phyloP scores from a whole-genome alignment of 345 rosid species.

The Camelina laxa region DNA sequence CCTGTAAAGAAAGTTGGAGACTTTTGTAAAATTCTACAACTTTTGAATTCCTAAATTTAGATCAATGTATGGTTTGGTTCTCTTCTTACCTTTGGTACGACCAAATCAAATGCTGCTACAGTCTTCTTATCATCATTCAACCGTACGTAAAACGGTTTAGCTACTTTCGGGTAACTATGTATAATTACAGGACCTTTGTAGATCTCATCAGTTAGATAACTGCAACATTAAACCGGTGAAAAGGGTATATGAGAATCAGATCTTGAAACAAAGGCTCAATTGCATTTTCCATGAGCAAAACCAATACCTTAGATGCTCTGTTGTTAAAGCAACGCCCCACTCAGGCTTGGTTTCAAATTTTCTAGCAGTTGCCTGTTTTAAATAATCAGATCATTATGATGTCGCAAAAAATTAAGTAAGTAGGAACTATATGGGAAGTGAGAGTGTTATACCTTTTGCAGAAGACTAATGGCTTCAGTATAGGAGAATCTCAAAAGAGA shows the following conservation, averaged over 20 bases:
- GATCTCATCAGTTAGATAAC: conserved; percentile 74
- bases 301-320: conserved; percentile 78
- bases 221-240: conserved; percentile 42
- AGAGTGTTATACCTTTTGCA: conserved; percentile 57
- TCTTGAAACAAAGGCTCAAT: not conserved
- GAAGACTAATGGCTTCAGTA: conserved; percentile 58
- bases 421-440: not conserved
- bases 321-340: conserved; percentile 68
- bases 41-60: not conserved
- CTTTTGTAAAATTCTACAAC: conserved; percentile 13
- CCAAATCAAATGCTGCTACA: conserved; percentile 92
- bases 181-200: conserved; percentile 64
- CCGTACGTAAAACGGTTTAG: conserved; percentile 67
- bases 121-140: conserved; percentile 75
- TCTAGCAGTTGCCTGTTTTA: conserved; percentile 54
- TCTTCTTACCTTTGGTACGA: conserved; percentile 69
- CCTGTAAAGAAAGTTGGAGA: conserved; percentile 49
- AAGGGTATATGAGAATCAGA: conserved; percentile 2
- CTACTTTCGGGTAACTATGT: conserved; percentile 67
- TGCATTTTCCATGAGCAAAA: conserved; percentile 6
- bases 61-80: conserved; percentile 15
- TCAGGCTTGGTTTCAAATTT: conserved; percentile 60
- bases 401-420: not conserved
- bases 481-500: conserved; percentile 64
- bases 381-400: conserved; percentile 16